Conservation (phyloP, 148 eudicot species). For the Heliamphora exappendiculata region DNA sequence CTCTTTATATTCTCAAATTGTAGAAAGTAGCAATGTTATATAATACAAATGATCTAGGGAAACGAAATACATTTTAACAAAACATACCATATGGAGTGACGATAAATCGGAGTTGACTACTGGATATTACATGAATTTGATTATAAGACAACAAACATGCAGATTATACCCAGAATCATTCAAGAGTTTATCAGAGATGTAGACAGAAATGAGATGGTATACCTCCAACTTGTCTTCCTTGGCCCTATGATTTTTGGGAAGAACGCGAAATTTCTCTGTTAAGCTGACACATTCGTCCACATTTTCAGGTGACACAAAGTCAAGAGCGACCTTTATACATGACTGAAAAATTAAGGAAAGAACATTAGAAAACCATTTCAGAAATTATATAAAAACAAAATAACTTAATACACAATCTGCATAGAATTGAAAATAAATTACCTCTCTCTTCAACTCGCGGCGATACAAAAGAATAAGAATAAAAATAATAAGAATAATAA, state of each 20-base stretch:
- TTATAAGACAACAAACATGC: not conserved
- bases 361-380: not conserved
- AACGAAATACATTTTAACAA: not conserved
- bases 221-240: constrained; percentile 46
- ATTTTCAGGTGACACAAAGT: constrained; percentile 43
- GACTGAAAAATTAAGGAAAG: constrained; percentile 16
- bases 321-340: constrained; percentile 38
- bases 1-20: no score
- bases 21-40: no score
- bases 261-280: constrained; percentile 32
- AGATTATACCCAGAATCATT: not conserved
- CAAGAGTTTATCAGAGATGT: not conserved
- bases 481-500: no score
- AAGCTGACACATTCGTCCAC: constrained; percentile 31
- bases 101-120: not conserved
- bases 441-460: not conserved
- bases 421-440: not conserved
- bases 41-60: not conserved
- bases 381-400: not conserved
- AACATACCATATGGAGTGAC: not conserved
- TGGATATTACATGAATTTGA: not conserved
- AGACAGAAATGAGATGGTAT: not conserved
- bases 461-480: no score
- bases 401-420: no score
- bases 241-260: constrained; percentile 36